phyloP scores from a whole-genome alignment of 164 flowering plant species.

The Aristolochia californica region DNA sequence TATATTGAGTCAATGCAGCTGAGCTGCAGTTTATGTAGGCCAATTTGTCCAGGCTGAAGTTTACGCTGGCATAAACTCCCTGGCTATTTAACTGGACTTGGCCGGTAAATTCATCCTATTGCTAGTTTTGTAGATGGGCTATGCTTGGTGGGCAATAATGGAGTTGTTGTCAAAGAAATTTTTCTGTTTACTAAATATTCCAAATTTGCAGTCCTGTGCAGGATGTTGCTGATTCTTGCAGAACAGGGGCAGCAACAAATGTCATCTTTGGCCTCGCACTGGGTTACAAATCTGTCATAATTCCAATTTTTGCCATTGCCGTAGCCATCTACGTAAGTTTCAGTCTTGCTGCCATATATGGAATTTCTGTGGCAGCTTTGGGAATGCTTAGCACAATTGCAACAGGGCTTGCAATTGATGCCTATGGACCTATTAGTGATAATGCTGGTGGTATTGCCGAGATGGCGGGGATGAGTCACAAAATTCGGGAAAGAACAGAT shows the following conservation, averaged over 20 bases:
- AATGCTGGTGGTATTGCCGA: constrained; percentile 17
- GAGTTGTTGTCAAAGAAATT: too few relatives aligned
- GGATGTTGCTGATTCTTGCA: constrained; percentile 53
- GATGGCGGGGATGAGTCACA: constrained; percentile 17
- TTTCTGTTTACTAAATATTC: background rate
- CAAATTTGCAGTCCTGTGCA: constrained; percentile 38
- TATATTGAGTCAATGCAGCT: too few relatives aligned
- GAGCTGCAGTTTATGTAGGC: too few relatives aligned
- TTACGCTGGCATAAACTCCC: too few relatives aligned
- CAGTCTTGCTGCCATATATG: constrained; percentile 51
- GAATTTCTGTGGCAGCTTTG: constrained; percentile 46
- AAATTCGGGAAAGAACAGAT: constrained; percentile 14
- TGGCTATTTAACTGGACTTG: too few relatives aligned
- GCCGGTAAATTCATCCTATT: too few relatives aligned
- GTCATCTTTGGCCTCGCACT: constrained; percentile 51
- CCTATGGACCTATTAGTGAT: constrained; percentile 17
- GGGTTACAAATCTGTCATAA: constrained; percentile 49
- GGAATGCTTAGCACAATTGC: constrained; percentile 32
- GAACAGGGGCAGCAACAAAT: constrained; percentile 54
- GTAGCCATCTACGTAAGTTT: constrained; percentile 39
- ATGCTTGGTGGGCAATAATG: background rate
- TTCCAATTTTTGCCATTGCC: constrained; percentile 48
- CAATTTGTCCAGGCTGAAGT: too few relatives aligned
- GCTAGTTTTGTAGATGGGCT: background rate
- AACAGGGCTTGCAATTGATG: constrained; percentile 14